Base-by-base conservation (phyloP, 805 yeast genomes). In the Blastobotrys americana region DNA sequence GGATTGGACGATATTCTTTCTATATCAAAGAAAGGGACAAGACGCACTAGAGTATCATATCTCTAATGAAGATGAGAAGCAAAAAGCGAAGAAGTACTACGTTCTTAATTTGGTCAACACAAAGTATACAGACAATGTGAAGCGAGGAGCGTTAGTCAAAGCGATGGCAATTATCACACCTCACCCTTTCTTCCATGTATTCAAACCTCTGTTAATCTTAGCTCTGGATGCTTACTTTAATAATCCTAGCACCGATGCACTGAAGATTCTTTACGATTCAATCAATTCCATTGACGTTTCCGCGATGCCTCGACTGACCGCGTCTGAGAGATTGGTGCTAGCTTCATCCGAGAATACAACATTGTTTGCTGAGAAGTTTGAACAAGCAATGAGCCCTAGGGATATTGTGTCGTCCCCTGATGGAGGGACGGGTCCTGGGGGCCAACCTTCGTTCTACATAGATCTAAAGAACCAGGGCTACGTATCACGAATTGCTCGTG, bases 81-180 rank as follows among this genome's bases (percentile, higher is more conserved):
- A 75, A 49, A 70, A 65, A 41, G 56, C 57, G 3, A 66, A 71
- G 13, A 71, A 77, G 4, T 65, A 77, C 49, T 81, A 69, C 52
- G 72, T 80, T 45, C 66, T 78, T 42, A 80, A 78, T 31, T 68
- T 78, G 2, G 82, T 78, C 43, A 76, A 74, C 47, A 67, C 78
- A 20, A 64, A 70, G 42, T 67, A 66, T 46, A 70, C 69, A 34
- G 44, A 55, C 5, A 55, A 59, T 13, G 71, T 71, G 43, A 68
- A 68, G 43, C 67, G 89, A 54, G 88, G 88, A 1, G 74, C 79
- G 2, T 63, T 65, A 15, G 78, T 82, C 45, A 76, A 74, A 55
- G 67, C 84, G 2, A 64, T 82, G 45, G 75, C 82, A 4, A 61
- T 82, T 6, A 72, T 81, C 1, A 78, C 87, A 2, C 65, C 69